These are phyloP conservation scores for Aspergillus sclerotioniger DNA, from an alignment of 495 filamentous ascomycete species.

Conservation along the genomic window DNA sequence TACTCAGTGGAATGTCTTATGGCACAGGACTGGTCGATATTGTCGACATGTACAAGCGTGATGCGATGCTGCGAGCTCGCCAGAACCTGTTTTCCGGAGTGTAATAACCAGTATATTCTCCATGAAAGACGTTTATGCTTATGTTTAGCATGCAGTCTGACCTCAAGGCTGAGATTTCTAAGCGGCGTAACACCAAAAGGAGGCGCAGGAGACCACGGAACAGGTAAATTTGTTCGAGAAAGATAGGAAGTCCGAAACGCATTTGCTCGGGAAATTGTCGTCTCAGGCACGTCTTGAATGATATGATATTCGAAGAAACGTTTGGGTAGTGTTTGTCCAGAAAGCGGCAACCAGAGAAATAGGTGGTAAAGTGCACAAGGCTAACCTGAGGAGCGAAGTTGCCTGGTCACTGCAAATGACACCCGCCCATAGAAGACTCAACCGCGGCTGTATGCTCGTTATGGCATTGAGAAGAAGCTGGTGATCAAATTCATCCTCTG, in stretches of 20 bases:
- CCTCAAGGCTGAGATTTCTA: slow-evolving; percentile 16
- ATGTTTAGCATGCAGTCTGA: slow-evolving; percentile 11
- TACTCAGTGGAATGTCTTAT: slow-evolving; percentile 3
- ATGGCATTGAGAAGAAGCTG: slow-evolving; percentile 11
- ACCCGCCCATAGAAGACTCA: slow-evolving; percentile 18
- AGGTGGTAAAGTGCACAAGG: slow-evolving; percentile 8
- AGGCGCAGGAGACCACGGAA: slow-evolving; percentile 19
- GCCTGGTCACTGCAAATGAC: slow-evolving; percentile 4
- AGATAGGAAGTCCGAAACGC: slow-evolving; percentile 16
- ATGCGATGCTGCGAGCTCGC: slow-evolving; percentile 7
- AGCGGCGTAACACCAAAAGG: slow-evolving; percentile 11
- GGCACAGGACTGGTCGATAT: not conserved
- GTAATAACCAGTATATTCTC: slow-evolving; percentile 9
- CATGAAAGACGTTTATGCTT: slow-evolving; percentile 15
- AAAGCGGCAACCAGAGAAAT: slow-evolving; percentile 16
- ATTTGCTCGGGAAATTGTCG: slow-evolving; percentile 4
- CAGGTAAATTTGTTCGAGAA: slow-evolving; percentile 12
- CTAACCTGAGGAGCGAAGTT: slow-evolving; percentile 1
- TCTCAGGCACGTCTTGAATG: not conserved
- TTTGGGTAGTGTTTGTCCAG: slow-evolving; percentile 18
- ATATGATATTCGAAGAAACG: slow-evolving; percentile 21
- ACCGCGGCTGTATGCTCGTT: slow-evolving; percentile 4
- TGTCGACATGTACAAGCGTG: not conserved
- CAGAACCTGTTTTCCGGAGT: slow-evolving; percentile 13
- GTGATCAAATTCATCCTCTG: not conserved